Evolutionary conservation across 108 stramenopile species (phyloP).

Genomic region (Discostella stelligeroides): DNA sequence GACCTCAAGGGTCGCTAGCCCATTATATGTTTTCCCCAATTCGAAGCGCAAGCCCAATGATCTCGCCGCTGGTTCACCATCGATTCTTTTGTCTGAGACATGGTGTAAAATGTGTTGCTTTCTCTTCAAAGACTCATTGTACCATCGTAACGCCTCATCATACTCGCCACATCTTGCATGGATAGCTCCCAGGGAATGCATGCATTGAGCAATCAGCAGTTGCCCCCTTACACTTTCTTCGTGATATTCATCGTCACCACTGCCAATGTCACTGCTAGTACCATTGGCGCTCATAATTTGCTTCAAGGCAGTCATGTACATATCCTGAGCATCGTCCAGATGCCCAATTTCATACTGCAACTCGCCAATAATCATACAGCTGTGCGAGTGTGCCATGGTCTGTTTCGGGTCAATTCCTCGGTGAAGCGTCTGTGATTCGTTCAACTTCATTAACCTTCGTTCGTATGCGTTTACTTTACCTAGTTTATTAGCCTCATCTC

Average conservation of each 20-base stretch:
- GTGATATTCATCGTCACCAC: neutral
- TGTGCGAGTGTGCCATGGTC: constrained; percentile 17
- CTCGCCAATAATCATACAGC: constrained; percentile 32
- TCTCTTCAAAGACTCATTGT: constrained; percentile 30
- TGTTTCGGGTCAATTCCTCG: neutral
- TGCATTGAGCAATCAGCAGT: constrained; percentile 17
- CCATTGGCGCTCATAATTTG: constrained; percentile 7
- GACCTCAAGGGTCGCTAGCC: constrained; percentile 39
- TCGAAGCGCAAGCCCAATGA: constrained; percentile 10
- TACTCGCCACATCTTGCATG: constrained; percentile 45
- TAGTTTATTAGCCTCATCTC: neutral
- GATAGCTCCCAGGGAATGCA: constrained; percentile 38
- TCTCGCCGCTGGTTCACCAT: neutral
- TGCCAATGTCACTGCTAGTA: neutral
- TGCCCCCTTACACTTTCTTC: neutral
- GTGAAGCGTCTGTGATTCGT: constrained; percentile 15
- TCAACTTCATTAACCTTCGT: constrained; percentile 9
- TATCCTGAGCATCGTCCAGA: constrained; percentile 34
- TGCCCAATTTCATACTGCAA: constrained; percentile 40
- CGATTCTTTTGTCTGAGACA: neutral
- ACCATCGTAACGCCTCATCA: constrained; percentile 42
- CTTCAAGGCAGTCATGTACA: constrained; percentile 26
- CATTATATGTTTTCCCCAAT: constrained; percentile 40
- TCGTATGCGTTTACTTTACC: constrained; percentile 20
- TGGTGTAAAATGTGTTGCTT: constrained; percentile 17